A percentile compares a stretch with the other conserved stretches of the same genome.
phyloP scores from a whole-genome alignment of 2,329 filamentous ascomycete species.

The Talaromyces piceae region DNA sequence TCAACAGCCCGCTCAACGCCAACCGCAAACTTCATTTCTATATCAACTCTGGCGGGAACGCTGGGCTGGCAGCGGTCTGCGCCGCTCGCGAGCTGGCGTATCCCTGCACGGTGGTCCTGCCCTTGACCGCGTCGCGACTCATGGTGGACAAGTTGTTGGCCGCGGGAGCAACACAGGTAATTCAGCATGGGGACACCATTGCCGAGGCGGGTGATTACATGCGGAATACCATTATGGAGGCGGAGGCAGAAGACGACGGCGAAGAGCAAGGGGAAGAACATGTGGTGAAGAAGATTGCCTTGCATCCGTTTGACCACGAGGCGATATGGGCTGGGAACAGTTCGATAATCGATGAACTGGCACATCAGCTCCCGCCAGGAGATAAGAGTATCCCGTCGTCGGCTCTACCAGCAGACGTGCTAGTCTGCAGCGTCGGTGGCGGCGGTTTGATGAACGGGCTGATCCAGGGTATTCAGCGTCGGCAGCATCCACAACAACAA shows the following conservation, averaged over 20 bases:
- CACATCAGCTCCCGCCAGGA: slow-evolving; percentile 31
- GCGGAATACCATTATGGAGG: slow-evolving; percentile 42
- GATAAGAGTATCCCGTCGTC: slow-evolving; percentile 22
- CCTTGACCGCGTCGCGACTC: slow-evolving; percentile 54
- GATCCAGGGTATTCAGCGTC: slow-evolving; percentile 57
- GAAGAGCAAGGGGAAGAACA: slow-evolving; percentile 15
- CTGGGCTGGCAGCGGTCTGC: slow-evolving; percentile 71
- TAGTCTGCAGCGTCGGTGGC: slow-evolving; percentile 74
- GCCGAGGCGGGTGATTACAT: slow-evolving; percentile 63
- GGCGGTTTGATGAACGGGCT: slow-evolving; percentile 74
- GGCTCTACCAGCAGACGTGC: slow-evolving; percentile 51
- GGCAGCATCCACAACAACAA: too few species aligned
- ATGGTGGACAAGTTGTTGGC: slow-evolving; percentile 65
- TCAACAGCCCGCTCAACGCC: slow-evolving; percentile 33
- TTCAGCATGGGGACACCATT: slow-evolving; percentile 62
- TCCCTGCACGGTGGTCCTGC: slow-evolving; percentile 69
- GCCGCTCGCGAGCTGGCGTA: slow-evolving; percentile 58
- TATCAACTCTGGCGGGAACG: slow-evolving; percentile 74
- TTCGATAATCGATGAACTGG: slow-evolving; percentile 38
- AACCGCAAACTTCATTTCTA: slow-evolving; percentile 61
- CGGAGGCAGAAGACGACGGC: slow-evolving; percentile 9
- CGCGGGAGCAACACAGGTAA: slow-evolving; percentile 58
- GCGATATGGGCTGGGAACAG: slow-evolving; percentile 41
- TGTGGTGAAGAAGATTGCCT: slow-evolving; percentile 35
- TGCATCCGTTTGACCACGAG: slow-evolving; percentile 40